Conservation (phyloP, 2,329 filamentous ascomycete genomes). For the Westerdykella aurantiaca region DNA sequence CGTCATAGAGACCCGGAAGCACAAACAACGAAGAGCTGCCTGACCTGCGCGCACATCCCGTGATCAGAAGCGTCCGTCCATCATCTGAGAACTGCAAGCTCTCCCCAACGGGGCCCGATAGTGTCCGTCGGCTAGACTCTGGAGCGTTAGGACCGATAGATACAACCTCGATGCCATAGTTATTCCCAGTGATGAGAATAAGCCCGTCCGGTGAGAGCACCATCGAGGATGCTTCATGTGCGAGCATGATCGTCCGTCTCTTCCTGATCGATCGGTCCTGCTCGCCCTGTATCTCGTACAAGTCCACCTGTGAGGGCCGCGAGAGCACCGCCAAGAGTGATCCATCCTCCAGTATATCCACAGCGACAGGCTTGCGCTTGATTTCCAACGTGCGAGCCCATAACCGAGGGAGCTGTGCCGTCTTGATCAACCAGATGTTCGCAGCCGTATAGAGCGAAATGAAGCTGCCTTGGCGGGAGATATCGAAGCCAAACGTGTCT, state of each 20-base stretch:
- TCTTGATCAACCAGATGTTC: conserved; percentile 37
- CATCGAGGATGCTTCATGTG: conserved; percentile 72
- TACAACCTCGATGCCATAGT: conserved; percentile 83
- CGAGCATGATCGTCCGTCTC: conserved; percentile 67
- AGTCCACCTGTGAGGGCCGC: conserved; percentile 74
- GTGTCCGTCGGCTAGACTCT: conserved; percentile 30
- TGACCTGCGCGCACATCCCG: conserved; percentile 32
- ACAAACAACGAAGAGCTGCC: conserved; percentile 35
- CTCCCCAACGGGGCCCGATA: conserved; percentile 35
- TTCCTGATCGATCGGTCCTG: conserved; percentile 53
- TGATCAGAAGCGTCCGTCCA: conserved; percentile 36
- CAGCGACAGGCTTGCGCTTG: conserved; percentile 46
- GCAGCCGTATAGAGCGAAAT: conserved; percentile 35
- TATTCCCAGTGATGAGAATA: conserved; percentile 77
- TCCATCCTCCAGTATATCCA: conserved; percentile 74
- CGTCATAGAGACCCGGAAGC: conserved; percentile 36
- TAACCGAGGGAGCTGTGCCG: conserved; percentile 30
- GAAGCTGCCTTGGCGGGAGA: conserved; percentile 33
- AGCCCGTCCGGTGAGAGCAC: conserved; percentile 75
- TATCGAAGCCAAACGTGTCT: conserved; percentile 34
- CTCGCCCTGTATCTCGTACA: conserved; percentile 62
- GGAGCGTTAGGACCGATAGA: conserved; percentile 60
- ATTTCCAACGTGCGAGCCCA: conserved; percentile 35
- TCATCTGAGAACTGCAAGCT: conserved; percentile 37
- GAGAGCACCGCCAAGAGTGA: conserved; percentile 72